A percentile compares a stretch with the other conserved stretches of the same genome.
Evolutionary conservation across 805 yeast species (phyloP).

Genomic region (Candida morakotiae): DNA sequence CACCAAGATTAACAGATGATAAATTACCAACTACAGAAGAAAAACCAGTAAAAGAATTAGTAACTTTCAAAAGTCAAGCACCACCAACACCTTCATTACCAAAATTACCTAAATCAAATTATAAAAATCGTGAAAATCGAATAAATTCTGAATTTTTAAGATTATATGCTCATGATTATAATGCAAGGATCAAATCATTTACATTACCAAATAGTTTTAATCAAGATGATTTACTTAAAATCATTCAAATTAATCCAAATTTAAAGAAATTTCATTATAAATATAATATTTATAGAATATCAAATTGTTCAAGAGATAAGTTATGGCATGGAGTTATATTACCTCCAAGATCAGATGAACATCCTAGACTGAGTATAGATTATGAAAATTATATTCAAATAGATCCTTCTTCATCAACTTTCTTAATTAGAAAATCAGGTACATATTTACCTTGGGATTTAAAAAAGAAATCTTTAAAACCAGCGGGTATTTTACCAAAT

Average conservation of each 20-base stretch:
- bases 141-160: constrained; percentile 47
- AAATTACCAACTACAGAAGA: constrained; percentile 9
- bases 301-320: constrained; percentile 43
- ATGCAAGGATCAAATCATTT: constrained; percentile 25
- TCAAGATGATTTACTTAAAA: constrained; percentile 10
- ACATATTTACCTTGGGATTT: constrained; percentile 22
- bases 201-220: constrained; percentile 17
- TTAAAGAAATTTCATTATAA: constrained; percentile 24
- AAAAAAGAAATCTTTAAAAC: constrained; percentile 18
- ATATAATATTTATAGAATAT: constrained; percentile 29
- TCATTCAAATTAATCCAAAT: constrained; percentile 9
- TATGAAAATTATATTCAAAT: constrained; percentile 19
- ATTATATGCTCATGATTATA: constrained; percentile 46
- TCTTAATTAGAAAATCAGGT: constrained; percentile 17
- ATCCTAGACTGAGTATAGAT: constrained; percentile 19
- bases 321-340: constrained; percentile 52
- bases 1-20: constrained; percentile 15
- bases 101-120: constrained; percentile 5
- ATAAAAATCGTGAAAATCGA: constrained; percentile 42
- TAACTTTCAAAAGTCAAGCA: constrained; percentile 10
- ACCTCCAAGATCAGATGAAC: constrained; percentile 45
- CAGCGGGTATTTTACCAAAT: constrained; percentile 30
- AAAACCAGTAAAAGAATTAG: constrained; percentile 11
- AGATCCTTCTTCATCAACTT: constrained; percentile 3
- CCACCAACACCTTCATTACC: constrained; percentile 1